Conservation (phyloP, 805 yeast genomes). For the Wickerhamomyces canadensis region DNA sequence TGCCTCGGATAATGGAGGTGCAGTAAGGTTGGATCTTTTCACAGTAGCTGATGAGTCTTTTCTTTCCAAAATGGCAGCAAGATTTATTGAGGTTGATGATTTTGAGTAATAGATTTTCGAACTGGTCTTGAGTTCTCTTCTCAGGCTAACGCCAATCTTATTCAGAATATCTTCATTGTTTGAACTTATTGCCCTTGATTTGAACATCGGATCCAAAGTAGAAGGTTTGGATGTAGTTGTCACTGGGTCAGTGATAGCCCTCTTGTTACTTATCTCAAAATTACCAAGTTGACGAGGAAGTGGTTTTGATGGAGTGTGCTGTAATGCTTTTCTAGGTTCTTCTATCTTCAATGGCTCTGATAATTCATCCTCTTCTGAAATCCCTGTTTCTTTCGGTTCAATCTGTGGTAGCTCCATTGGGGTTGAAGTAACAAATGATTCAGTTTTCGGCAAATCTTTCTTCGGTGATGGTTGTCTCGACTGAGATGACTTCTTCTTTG, state of each 20-base stretch:
- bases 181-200: conserved; percentile 12
- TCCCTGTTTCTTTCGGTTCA: background rate
- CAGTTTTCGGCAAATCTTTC: conserved; percentile 5
- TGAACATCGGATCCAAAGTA: conserved; percentile 23
- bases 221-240: conserved; percentile 10
- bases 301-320: conserved; percentile 3
- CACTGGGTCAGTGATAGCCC: conserved; percentile 16
- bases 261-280: conserved; percentile 13
- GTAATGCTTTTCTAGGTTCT: conserved; percentile 4
- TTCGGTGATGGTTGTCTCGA: conserved; percentile 7
- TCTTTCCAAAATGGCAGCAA: conserved; percentile 17
- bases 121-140: conserved; percentile 11
- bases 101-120: conserved; percentile 24
- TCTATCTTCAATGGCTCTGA: conserved; percentile 1
- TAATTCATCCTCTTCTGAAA: background rate
- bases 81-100: conserved; percentile 23
- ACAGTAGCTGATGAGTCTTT: conserved; percentile 1
- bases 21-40: too few relatives aligned
- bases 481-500: conserved; percentile 1
- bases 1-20: conserved; percentile 4
- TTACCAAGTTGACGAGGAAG: conserved; percentile 12
- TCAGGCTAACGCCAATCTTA: conserved; percentile 19
- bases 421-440: conserved; percentile 1
- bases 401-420: conserved; percentile 1
- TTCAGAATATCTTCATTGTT: conserved; percentile 17